Evolutionary conservation across 805 yeast genomes (phyloP).

Genomic region (Metschnikowia noctiluminum): DNA sequence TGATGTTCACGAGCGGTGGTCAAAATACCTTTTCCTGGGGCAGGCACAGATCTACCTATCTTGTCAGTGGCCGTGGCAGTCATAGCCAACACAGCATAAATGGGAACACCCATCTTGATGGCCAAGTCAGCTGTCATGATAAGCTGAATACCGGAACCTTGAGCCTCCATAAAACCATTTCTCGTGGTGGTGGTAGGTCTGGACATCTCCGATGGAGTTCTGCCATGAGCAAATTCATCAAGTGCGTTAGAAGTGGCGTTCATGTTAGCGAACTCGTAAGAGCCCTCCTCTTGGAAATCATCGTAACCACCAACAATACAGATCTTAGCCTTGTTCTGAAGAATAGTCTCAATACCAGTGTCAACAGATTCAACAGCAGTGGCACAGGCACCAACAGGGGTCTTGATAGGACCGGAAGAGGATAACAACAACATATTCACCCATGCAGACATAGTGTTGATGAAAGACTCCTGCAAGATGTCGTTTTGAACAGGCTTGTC

Average conservation of each 20-base stretch:
- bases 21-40: constrained; percentile 99
- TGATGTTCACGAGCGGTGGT: constrained; percentile 96
- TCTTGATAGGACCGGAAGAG: constrained; percentile 97
- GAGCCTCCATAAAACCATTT: constrained; percentile 99
- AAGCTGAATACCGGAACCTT: constrained; percentile 98
- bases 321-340: constrained; percentile 91
- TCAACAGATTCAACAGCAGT: constrained; percentile 98
- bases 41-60: constrained; percentile 98
- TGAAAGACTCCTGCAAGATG: constrained; percentile 95
- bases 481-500: constrained; percentile 97
- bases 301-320: constrained; percentile 99
- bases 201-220: constrained; percentile 98
- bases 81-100: constrained; percentile 90
- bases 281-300: constrained; percentile 99
- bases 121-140: constrained; percentile 95
- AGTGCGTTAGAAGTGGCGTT: constrained; percentile 92
- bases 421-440: constrained; percentile 96
- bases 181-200: constrained; percentile 97
- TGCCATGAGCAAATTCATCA: constrained; percentile 89
- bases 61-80: constrained; percentile 97
- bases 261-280: constrained; percentile 97
- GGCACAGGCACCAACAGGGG: constrained; percentile 99
- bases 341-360: constrained; percentile 89
- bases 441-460: constrained; percentile 99
- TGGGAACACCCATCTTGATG: constrained; percentile 97